Evolutionary conservation across 306 rosid genomes (phyloP), one percentile per base, ranked within the genome.

Genomic region (Dalbergia cochinchinensis): DNA sequence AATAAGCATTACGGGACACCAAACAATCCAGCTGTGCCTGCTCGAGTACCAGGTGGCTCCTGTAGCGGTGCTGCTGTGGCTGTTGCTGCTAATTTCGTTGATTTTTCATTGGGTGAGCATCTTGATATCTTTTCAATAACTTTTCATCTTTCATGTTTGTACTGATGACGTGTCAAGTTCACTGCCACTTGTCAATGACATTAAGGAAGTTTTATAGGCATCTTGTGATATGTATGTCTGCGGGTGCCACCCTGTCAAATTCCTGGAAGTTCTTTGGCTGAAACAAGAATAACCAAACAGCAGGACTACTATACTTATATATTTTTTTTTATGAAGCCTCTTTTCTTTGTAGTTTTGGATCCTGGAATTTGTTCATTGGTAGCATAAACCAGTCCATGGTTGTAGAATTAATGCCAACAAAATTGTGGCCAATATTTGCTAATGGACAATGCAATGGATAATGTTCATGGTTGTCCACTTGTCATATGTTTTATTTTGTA

Each of bases 11-110:
- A 87, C 59, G 91, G 75, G 65, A 86, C 96, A n/a, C 99, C 98
- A 4, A 90, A 90, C 64, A 96, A 96, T 82, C 99, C 99, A 20
- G 84, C 90, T 41, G 89, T 69, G 7, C 91, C 89, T 80, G 73
- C 88, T 48, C 92, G 91, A 69, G 70, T 88, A 65, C 94, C 99
- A 0, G 99, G 99, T 66, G 99, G 98, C 70, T 84, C 97, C 68
- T 96, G 94, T 39, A 83, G 99, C 79, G 99, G 98, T 69, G 94
- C 97, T 79, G 96, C 99, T 8, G 98, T 93, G 20, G 96, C 97
- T 65, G 98, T 96, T 80, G 98, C 98, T 50, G 94, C 97, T 48
- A 80, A 87, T 84, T 87, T 96, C 41, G 97, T 85, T 65, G 97
- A 91, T 85, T 96, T 96, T 80, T 87, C 98, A 5, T 61, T 96